Evolutionary conservation across 768 basidiomycete species (phyloP), one percentile per base, ranked within the genome.

Genomic region (Russula sp.): DNA sequence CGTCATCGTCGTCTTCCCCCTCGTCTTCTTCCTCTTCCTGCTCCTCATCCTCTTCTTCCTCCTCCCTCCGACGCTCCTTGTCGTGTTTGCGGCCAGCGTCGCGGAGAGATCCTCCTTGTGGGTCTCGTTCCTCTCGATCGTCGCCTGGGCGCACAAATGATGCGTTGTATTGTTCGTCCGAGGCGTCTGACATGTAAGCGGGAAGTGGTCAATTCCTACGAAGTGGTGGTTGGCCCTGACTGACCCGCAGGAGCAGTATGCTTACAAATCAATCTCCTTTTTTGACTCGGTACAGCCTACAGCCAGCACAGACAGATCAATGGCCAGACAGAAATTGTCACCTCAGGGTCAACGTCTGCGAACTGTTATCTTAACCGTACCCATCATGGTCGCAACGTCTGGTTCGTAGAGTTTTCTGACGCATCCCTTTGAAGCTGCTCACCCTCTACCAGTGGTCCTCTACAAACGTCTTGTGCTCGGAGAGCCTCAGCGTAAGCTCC

Each of bases 391-490:
- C 30, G 86, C 81, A 6, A 83, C 83, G 14, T 82, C 85, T 55
- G 80, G 88, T 90, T 61, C 64, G 84, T 78, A 13, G 8, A 48
- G 16, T 26, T 50, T 54, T 44, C 69, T 54, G 32, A 42, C 30
- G 60, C 57, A 34, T 46, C 53, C 34, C 28, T 44, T 22, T n/a
- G 34, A 58, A 54, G 56, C 32, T 14, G 66, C 64, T 64, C 54
- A 46, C 69, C 24, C 61, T 26, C 42, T 42, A 20, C 46, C 67
- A 89, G 89, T 82, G 52, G 82, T 89, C 54, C 73, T 89, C 65
- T 90, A 87, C 72, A 84, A 83, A 71, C 84, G 89, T 5, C 75
- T 87, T 3, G 79, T 83, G 24, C 75, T 84, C 24, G 82, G 81
- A 49, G 80, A 84, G 64, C 77, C 80, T 14, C 79, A 76, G 63